These are phyloP conservation scores for Mycena crocata DNA, from an alignment of 768 basidiomycete genomes.

Conservation along the genomic window DNA sequence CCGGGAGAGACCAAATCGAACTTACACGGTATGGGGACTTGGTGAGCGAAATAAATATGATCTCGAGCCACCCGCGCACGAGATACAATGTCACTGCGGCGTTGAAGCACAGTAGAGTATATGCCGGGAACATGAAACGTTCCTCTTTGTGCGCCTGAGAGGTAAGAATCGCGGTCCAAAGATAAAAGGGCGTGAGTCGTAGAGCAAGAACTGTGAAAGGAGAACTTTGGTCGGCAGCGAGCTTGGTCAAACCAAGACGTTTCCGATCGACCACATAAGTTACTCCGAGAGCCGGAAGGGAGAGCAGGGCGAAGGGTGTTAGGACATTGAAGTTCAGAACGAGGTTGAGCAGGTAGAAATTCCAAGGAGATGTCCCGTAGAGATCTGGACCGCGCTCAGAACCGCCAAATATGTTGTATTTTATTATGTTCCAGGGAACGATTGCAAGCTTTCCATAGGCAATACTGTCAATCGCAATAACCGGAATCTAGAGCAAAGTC, in stretches of 20 bases:
- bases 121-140: constrained; percentile 97
- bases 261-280: constrained; percentile 82
- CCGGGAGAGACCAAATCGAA: constrained; percentile 14
- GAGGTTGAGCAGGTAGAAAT: constrained; percentile 90
- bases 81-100: constrained; percentile 91
- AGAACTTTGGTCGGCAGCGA: constrained; percentile 72
- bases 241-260: constrained; percentile 70
- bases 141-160: constrained; percentile 96
- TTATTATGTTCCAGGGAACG: constrained; percentile 93
- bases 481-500: constrained; percentile 71
- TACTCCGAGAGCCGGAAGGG: constrained; percentile 81
- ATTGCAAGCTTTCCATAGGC: constrained; percentile 85
- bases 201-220: constrained; percentile 83
- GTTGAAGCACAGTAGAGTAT: constrained; percentile 93
- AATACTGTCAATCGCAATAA: constrained; percentile 83
- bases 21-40: constrained; percentile 88
- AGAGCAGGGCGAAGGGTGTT: constrained; percentile 81
- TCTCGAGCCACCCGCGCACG: constrained; percentile 88
- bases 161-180: constrained; percentile 89
- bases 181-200: constrained; percentile 87
- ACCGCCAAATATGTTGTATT: constrained; percentile 92
- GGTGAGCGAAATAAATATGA: constrained; percentile 76
- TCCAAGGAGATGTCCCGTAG: constrained; percentile 91
- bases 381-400: constrained; percentile 86
- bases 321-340: constrained; percentile 95